phyloP scores from a whole-genome alignment of 2,329 filamentous ascomycete genomes.

The Byssoonygena ceratinophila region DNA sequence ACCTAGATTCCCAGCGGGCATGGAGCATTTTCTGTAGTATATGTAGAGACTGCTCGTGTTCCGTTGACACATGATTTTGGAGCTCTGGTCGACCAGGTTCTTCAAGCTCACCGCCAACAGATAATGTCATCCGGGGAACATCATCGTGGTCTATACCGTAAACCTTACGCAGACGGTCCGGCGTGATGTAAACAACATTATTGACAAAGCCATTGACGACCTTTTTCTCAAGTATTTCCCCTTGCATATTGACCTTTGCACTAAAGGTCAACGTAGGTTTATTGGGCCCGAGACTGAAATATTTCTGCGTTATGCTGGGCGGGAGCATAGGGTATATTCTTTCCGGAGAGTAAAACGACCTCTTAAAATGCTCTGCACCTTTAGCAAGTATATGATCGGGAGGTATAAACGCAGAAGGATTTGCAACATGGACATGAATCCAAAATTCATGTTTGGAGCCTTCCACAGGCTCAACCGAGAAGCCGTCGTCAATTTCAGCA shows the following conservation, averaged over 20 bases:
- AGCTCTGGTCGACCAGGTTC: slow-evolving; percentile 20
- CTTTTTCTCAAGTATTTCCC: slow-evolving; percentile 45
- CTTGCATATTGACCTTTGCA: slow-evolving; percentile 43
- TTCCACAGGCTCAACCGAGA: slow-evolving; percentile 46
- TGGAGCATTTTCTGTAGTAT: slow-evolving; percentile 32
- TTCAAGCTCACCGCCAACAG: slow-evolving; percentile 26
- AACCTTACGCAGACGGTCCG: slow-evolving; percentile 31
- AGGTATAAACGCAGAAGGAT: slow-evolving; percentile 52
- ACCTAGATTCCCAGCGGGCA: slow-evolving; percentile 28
- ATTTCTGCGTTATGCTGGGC: slow-evolving; percentile 35
- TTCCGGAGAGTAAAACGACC: slow-evolving; percentile 46
- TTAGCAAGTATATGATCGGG: slow-evolving; percentile 43
- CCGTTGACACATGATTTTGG: slow-evolving; percentile 23
- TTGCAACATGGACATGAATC: slow-evolving; percentile 54
- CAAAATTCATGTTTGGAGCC: slow-evolving; percentile 41
- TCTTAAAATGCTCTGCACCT: slow-evolving; percentile 45
- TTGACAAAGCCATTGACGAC: slow-evolving; percentile 44
- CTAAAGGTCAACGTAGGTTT: slow-evolving; percentile 54
- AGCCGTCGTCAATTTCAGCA: slow-evolving; percentile 52
- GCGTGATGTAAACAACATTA: slow-evolving; percentile 47
- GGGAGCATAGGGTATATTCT: slow-evolving; percentile 49
- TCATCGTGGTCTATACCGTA: slow-evolving; percentile 25
- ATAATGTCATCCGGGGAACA: slow-evolving; percentile 19
- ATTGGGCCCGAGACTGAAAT: slow-evolving; percentile 45
- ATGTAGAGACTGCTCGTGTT: slow-evolving; percentile 29